phyloP scores from a whole-genome alignment of 2,329 filamentous ascomycete species.

The Pseudopithomyces chartarum region DNA sequence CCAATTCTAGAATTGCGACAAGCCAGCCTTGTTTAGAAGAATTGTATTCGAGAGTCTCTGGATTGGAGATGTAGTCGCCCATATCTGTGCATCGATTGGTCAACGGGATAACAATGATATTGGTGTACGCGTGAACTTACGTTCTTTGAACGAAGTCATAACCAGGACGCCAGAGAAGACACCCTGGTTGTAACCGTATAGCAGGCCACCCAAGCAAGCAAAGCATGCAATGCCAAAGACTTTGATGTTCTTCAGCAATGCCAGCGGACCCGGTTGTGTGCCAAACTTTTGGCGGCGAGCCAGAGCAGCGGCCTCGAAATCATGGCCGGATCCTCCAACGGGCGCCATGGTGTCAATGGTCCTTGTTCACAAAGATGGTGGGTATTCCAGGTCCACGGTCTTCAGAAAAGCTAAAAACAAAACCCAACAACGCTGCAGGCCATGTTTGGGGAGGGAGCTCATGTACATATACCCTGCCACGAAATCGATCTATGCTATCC shows the following conservation, averaged over 20 bases:
- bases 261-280: constrained; percentile 51
- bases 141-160: constrained; percentile 53
- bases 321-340: constrained; percentile 36
- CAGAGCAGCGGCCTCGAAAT: constrained; percentile 49
- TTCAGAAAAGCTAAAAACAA: not conserved
- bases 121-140: constrained; percentile 26
- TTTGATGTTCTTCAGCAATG: constrained; percentile 58
- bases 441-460: constrained; percentile 3
- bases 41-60: constrained; percentile 32
- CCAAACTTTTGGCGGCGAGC: constrained; percentile 47
- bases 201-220: constrained; percentile 57
- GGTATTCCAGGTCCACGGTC: not conserved
- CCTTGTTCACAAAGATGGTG: not conserved
- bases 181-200: constrained; percentile 76
- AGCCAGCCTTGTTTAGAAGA: constrained; percentile 54
- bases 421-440: not conserved
- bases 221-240: constrained; percentile 62
- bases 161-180: constrained; percentile 73
- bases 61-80: constrained; percentile 42
- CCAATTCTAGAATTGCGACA: constrained; percentile 72
- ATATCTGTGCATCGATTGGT: constrained; percentile 42
- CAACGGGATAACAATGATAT: not conserved
- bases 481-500: constrained; percentile 2
- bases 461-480: constrained; percentile 12
- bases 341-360: constrained; percentile 42